Evolutionary conservation across 2,329 filamentous ascomycete species (phyloP), one percentile per base, ranked within the genome.

Genomic region (Chrysosporium keratinophilum): DNA sequence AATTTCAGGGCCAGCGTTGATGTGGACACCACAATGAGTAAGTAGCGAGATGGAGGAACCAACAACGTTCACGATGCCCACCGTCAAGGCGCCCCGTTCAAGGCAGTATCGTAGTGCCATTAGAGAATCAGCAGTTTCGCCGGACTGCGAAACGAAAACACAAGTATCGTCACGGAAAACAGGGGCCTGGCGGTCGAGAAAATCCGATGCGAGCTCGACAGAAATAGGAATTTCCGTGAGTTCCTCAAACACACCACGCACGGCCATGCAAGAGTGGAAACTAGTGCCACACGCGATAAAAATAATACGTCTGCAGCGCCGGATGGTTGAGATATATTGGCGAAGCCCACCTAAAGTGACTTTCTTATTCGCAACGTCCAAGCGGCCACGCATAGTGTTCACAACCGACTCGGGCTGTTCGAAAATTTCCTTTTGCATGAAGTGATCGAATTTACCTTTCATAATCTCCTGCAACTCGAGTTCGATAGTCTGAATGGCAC

Each of bases 351-450:
- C 93, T 23, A 98, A 83, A 9, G 91, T 97, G 64, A 98, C 90
- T 55, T 83, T 87, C 80, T 94, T 95, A 79, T 96, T 95, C 65
- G 83, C 85, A 57, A 86, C 79, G 72, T 98, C 93, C 65, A 98
- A 78, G 76, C 93, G 93, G 75, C 93, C 93, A 83, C 93, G 88
- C 93, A 98, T 98, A 62, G 93, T 96, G 81, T 98, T 98, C 77
- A 98, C 84, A 58, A 98, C 88, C 12, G 93, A 98, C 76, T 98
- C 93, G 67, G 93, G 93, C 78, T 98, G 93, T 80, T 98, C 93
- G 72, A 98, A 98, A 67, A 98, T 98, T 74, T 98, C 93, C 83
- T 98, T 98, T 73, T 98, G 93, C 93, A 98, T 98, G 80, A 96
- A 98, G 78, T 98, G 93, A 73, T 98, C 93, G 74, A 97, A 98